phyloP scores from a whole-genome alignment of 306 rosid genomes.

The Fagus sylvatica region DNA sequence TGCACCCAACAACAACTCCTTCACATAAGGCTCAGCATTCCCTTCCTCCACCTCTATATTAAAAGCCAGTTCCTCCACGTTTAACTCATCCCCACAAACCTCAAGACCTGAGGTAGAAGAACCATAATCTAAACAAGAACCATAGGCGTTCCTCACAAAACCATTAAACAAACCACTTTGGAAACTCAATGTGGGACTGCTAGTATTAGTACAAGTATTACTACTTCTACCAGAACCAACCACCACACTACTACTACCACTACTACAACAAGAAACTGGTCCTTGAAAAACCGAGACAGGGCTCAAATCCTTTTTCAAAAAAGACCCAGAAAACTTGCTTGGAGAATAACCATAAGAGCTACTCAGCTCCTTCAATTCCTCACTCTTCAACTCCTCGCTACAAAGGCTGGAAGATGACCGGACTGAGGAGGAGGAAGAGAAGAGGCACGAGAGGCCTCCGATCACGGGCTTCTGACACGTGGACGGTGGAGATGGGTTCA shows the following conservation, averaged over 20 bases:
- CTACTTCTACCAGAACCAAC: conserved; percentile 45
- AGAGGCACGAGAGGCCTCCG: conserved; percentile 77
- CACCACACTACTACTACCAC: conserved; percentile 15
- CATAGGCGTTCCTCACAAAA: conserved; percentile 81
- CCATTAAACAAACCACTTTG: conserved; percentile 64
- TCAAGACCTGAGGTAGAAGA: conserved; percentile 33
- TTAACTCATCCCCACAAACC: conserved; percentile 37
- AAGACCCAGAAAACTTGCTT: conserved; percentile 54
- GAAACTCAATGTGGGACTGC: not conserved
- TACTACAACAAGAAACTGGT: conserved; percentile 72
- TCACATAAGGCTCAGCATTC: conserved; percentile 65
- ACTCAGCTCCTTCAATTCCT: conserved; percentile 73
- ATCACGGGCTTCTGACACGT: conserved; percentile 66
- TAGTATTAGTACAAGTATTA: no score
- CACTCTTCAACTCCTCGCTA: conserved; percentile 63
- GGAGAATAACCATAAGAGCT: conserved; percentile 75
- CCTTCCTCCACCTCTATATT: conserved; percentile 63
- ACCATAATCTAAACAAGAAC: conserved; percentile 75
- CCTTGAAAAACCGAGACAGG: conserved; percentile 91
- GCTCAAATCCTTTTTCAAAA: conserved; percentile 76
- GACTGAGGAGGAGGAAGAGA: conserved; percentile 64
- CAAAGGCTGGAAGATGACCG: conserved; percentile 56
- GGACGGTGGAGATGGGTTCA: conserved; percentile 63
- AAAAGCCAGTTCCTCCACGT: conserved; percentile 78
- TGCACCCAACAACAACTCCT: conserved; percentile 73